These are phyloP conservation scores for Discostella pseudostelligera DNA, from an alignment of 108 stramenopile genomes.

Conservation along the genomic window DNA sequence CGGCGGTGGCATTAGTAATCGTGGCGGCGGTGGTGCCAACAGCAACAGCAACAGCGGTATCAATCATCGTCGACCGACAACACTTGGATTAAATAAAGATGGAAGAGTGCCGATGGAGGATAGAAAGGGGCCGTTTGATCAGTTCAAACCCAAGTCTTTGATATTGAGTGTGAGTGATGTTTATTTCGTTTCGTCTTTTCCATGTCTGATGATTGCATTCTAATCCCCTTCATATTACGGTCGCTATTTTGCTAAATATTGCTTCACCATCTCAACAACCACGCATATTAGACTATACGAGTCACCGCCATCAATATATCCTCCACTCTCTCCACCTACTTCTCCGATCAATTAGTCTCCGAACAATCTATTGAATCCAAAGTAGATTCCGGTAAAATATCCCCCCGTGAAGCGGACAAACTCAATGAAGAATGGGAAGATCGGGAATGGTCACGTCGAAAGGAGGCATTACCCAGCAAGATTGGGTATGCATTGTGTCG, in stretches of 20 bases:
- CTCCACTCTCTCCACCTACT: conserved; percentile 37
- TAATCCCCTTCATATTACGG: too few species aligned
- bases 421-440: conserved; percentile 47
- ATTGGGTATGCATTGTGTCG: conserved; percentile 28
- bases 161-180: conserved; percentile 36
- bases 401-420: conserved; percentile 37
- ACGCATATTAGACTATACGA: conserved; percentile 25
- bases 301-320: conserved; percentile 40
- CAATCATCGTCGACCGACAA: neutral
- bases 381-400: conserved; percentile 44
- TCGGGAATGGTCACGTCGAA: conserved; percentile 39
- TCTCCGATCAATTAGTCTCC: conserved; percentile 43
- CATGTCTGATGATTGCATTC: neutral
- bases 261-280: neutral
- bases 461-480: conserved; percentile 26
- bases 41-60: neutral
- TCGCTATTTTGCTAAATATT: too few species aligned
- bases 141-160: conserved; percentile 29
- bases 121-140: conserved; percentile 37
- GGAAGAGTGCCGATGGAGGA: conserved; percentile 49
- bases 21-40: neutral
- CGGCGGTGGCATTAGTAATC: too few species aligned
- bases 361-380: conserved; percentile 38
- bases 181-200: neutral
- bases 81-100: conserved; percentile 33